Conservation (phyloP, 805 yeast species). For the Jamesozyma hellenica region DNA sequence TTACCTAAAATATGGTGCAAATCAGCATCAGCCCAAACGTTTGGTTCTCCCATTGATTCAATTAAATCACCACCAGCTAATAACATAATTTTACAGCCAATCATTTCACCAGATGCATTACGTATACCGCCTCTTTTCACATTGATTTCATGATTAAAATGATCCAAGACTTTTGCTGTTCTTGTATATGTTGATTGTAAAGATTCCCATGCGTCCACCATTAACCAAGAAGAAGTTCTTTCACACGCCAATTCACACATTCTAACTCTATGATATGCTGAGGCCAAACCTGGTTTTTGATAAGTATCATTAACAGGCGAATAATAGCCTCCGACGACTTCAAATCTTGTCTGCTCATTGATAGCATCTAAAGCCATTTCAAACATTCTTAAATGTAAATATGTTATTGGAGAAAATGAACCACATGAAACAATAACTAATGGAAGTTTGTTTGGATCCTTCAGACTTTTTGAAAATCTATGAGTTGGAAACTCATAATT, state of each 20-base stretch:
- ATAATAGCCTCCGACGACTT: constrained; percentile 92
- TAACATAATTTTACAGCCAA: constrained; percentile 90
- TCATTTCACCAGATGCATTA: constrained; percentile 46
- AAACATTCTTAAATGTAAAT: constrained; percentile 90
- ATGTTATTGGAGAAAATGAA: constrained; percentile 91
- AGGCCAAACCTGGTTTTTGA: constrained; percentile 86
- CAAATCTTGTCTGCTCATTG: constrained; percentile 83
- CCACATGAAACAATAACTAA: constrained; percentile 96
- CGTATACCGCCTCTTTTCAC: constrained; percentile 77
- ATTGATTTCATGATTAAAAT: constrained; percentile 90
- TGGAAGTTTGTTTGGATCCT: constrained; percentile 73
- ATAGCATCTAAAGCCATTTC: constrained; percentile 97
- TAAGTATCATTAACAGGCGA: constrained; percentile 92
- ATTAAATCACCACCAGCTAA: constrained; percentile 96
- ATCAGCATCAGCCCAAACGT: constrained; percentile 96
- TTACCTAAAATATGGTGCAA: constrained; percentile 90
- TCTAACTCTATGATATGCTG: constrained; percentile 79
- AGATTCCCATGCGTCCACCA: constrained; percentile 99
- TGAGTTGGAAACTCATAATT: constrained; percentile 82
- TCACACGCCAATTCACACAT: constrained; percentile 99
- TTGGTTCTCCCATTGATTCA: constrained; percentile 99
- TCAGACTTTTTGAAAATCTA: constrained; percentile 57
- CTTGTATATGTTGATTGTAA: constrained; percentile 84
- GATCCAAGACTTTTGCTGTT: constrained; percentile 92
- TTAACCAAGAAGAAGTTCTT: constrained; percentile 90